A percentile compares a stretch with the other conserved stretches of the same genome.
Conservation (phyloP, 2,329 filamentous ascomycete species). For the Trichoderma guizhouense region DNA sequence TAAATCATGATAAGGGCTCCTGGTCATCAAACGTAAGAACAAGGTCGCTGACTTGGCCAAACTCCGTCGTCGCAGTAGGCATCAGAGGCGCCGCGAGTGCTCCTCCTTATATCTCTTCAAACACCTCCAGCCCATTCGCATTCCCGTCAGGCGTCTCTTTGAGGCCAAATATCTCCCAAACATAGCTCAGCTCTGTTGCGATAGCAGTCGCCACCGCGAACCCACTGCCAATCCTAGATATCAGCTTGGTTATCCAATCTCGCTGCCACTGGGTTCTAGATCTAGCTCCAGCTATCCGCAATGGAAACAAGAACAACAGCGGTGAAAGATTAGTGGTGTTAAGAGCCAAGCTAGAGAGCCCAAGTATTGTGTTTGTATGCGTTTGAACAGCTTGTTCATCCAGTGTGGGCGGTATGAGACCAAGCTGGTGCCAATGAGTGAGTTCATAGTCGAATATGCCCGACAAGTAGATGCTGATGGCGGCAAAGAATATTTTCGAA, state of each 20-base stretch:
- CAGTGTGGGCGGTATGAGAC: conserved; percentile 25
- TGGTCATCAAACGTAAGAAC: not conserved
- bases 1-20: not conserved
- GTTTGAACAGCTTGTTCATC: conserved; percentile 22
- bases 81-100: not conserved
- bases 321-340: conserved; percentile 27
- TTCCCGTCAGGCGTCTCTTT: not conserved
- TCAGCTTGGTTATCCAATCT: conserved; percentile 21
- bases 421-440: conserved; percentile 27
- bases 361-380: conserved; percentile 28
- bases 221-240: conserved; percentile 21
- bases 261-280: conserved; percentile 26
- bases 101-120: not conserved
- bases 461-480: conserved; percentile 37
- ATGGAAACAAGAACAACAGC: conserved; percentile 34
- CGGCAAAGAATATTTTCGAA: conserved; percentile 27
- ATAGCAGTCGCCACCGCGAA: conserved; percentile 31
- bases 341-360: conserved; percentile 20
- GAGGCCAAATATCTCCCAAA: conserved; percentile 23
- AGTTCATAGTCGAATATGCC: conserved; percentile 37
- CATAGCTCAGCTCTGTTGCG: conserved; percentile 19
- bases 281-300: conserved; percentile 35
- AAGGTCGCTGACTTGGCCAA: not conserved
- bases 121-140: not conserved
- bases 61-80: not conserved